Percentiles rank a stretch among this genome's conserved stretches.
Evolutionary conservation across 257 asterid species (phyloP).

Genomic region (Vinca minor): DNA sequence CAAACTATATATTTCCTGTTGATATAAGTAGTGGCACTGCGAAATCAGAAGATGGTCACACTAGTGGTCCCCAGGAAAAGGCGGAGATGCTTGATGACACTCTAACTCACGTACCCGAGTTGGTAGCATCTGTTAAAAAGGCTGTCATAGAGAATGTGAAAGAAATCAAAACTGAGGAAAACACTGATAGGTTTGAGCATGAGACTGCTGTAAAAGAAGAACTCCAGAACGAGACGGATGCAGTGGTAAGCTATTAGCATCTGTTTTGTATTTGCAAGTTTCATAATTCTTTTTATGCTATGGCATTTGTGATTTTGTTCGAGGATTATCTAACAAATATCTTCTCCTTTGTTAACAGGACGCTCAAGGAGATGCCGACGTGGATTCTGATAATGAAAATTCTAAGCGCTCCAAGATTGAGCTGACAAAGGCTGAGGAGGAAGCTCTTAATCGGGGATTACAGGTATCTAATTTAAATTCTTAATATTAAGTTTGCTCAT

Average conservation of each 20-base stretch:
- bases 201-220: slow-evolving; percentile 31
- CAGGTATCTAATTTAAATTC: slow-evolving; percentile 46
- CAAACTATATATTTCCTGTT: slow-evolving; percentile 18
- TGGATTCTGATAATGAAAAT: slow-evolving; percentile 66
- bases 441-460: slow-evolving; percentile 83
- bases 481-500: not conserved
- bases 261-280: not conserved
- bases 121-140: slow-evolving; percentile 56
- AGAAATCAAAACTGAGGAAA: slow-evolving; percentile 54
- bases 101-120: slow-evolving; percentile 57
- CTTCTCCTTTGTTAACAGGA: slow-evolving; percentile 37
- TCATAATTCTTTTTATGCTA: not conserved
- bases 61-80: slow-evolving; percentile 10
- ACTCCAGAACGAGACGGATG: slow-evolving; percentile 43
- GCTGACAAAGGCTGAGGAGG: slow-evolving; percentile 86
- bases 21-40: slow-evolving; percentile 25
- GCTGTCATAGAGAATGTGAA: slow-evolving; percentile 46
- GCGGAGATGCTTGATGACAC: slow-evolving; percentile 31
- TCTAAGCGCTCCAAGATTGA: slow-evolving; percentile 61
- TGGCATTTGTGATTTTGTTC: not conserved
- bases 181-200: slow-evolving; percentile 25
- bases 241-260: slow-evolving; percentile 35
- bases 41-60: slow-evolving; percentile 25
- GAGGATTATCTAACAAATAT: slow-evolving; percentile 10
- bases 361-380: slow-evolving; percentile 48